Base-by-base conservation (phyloP, 2,329 filamentous ascomycete genomes). In the Onygena corvina region DNA sequence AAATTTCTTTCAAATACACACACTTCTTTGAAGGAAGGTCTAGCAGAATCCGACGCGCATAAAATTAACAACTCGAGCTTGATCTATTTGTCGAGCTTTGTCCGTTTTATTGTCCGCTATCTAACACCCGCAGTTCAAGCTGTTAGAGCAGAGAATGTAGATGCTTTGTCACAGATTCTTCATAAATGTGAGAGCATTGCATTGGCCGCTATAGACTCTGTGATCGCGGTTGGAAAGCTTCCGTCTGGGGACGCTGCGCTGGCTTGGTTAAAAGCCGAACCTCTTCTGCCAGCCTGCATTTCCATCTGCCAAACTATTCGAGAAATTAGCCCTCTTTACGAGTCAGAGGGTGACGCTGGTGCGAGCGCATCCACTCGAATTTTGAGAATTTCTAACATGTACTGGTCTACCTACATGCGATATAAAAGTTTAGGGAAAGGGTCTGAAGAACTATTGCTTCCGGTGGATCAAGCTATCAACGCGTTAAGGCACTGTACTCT, bases 371-470 rank as follows among this genome's bases (percentile, higher is more conserved):
- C 61, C 1, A 52, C 56, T 49, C 58, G 58, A 8, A 57, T 67
- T 48, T 61, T 68, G 12, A 68, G 66, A 23, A 49, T 73, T 35
- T 73, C 71, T 0, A 71, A 72, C 51, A 53, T 69, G 3, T 71
- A 67, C 52, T 74, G 71, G 71, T 67, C 66, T 40, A 64, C 68
- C 7, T 73, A 71, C 49, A 57, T 70, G 18, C 66, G 69, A 49
- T 64, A 66, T 42, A 68, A 66, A 46, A 64, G 69, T 50, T 50
- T 58, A 30, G 61, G 62, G 1, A 61, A 61, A 50, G 53, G 58
- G 2, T 57, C 60, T 48, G 57, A 57, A 4, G 61, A 66, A 34
- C 63, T 70, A n/a, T 42, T 69, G 4, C 59, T 61, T 3, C 53
- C 66, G 29, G 56, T 72, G 47, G 65, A 67, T 42, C 62, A 67